Conservation (phyloP, 1,284 basidiomycete species). For the Boletus calvinii region DNA sequence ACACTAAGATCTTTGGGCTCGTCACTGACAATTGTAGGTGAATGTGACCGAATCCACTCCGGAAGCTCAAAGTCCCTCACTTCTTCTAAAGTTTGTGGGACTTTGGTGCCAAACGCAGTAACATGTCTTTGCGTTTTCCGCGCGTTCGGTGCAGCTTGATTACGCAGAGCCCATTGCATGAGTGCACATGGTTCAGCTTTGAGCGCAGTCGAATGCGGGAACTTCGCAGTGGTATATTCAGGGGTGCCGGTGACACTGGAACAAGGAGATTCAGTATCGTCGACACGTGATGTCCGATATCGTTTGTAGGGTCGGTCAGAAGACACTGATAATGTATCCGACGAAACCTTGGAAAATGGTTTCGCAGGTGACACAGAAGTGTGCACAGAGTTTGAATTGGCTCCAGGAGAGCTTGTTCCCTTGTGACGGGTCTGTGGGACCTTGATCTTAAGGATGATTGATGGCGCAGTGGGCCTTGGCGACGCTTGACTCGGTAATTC, state of each 20-base stretch:
- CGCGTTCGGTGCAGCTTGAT: constrained; percentile 41
- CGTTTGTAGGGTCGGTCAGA: constrained; percentile 34
- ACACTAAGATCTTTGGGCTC: constrained; percentile 3
- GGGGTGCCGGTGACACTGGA: constrained; percentile 17
- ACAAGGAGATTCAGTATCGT: constrained; percentile 25
- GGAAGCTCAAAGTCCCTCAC: constrained; percentile 50
- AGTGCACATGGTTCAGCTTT: constrained; percentile 40
- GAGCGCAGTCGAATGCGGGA: constrained; percentile 1
- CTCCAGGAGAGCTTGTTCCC: constrained; percentile 24
- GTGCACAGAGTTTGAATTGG: constrained; percentile 13
- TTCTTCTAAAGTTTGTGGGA: constrained; percentile 47
- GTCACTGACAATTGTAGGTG: constrained; percentile 19
- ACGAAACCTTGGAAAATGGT: constrained; percentile 33
- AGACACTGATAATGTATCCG: constrained; percentile 29
- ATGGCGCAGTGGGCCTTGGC: constrained; percentile 22
- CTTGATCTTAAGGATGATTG: constrained; percentile 35
- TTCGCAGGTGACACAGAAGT: constrained; percentile 24
- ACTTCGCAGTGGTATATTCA: constrained; percentile 19
- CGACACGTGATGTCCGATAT: constrained; percentile 15
- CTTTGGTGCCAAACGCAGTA: constrained; percentile 55
- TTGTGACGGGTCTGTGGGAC: constrained; percentile 30
- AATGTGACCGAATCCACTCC: constrained; percentile 38
- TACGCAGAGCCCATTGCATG: constrained; percentile 52
- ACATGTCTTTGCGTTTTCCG: constrained; percentile 53
- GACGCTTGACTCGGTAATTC: constrained; percentile 15